Base-by-base conservation (phyloP, 441 rosid genomes). In the Erodium moschatum region DNA sequence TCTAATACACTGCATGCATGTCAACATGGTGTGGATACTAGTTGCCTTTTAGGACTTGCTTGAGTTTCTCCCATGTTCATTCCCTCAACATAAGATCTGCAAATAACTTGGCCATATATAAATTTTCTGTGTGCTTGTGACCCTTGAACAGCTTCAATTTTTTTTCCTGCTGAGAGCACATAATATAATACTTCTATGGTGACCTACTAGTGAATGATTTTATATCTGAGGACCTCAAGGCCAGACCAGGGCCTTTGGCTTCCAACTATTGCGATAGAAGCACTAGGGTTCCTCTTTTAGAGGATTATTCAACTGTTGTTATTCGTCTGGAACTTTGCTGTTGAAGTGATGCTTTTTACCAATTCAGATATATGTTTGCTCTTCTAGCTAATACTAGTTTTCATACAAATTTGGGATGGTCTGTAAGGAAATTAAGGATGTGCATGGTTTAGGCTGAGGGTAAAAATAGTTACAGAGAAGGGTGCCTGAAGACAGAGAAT, bases 1-100 rank as follows among this genome's bases (percentile, higher is more conserved):
- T 13, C 10, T 44, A 29, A 58, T 35, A 20, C 56, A 68, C 31
- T 62, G 11, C 27, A 24, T 73, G 11, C 40, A 15, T 65, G 66
- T 69, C 65, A 20, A 13, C 21, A 10, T 11, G 16, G 11, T 21
- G 40, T 20, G 40, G 9, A 19, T 67, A 13, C 16, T 20, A 24
- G 33, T 13, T 60, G 67, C 21, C 40, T 2, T 33, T 20, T 70
- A 12, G 33, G 31, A 40, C 64, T 18, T 29, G 38, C 20, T 64
- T 50, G 2, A 15, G 48, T 48, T 46, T 64, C 46, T 64, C 24
- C 63, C 3, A 20, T 46, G 15, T 46, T 13, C 44, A 15, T 15
- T 10, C 21, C 31, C 7, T 31, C 52, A 31, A 50, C 38, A 21
- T 42, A 58, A 15, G 31, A 24, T 56, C 24, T 60, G 27, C 27